Evolutionary conservation across 129 eudicot genomes (phyloP).

Genomic region (Tagetes patula): DNA sequence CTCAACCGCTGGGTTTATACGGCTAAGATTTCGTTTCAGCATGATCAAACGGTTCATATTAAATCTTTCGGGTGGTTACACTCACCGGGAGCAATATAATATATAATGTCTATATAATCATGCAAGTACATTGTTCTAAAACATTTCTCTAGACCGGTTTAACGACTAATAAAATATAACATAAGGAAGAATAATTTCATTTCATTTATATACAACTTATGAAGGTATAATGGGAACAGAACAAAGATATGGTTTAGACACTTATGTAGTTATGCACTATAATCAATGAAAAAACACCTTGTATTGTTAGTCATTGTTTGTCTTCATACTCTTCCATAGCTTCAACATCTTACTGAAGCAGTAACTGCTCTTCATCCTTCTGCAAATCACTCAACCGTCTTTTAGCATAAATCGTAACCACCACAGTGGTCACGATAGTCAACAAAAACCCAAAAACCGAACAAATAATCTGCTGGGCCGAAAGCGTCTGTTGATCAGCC

Average conservation of each 20-base stretch:
- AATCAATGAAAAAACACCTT: conserved; percentile 22
- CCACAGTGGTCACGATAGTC: conserved; percentile 54
- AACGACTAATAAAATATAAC: background rate
- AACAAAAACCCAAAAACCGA: conserved; percentile 59
- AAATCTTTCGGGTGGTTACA: too few relatives aligned
- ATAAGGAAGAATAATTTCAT: conserved; percentile 15
- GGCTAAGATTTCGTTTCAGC: too few relatives aligned
- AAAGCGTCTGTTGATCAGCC: conserved; percentile 49
- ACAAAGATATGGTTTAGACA: conserved; percentile 25
- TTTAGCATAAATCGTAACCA: conserved; percentile 64
- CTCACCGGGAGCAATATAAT: too few relatives aligned
- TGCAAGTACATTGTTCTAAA: too few relatives aligned
- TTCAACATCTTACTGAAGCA: conserved; percentile 44
- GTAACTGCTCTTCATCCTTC: conserved; percentile 61
- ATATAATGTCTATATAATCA: background rate
- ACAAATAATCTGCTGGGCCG: conserved; percentile 56
- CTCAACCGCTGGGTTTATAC: too few relatives aligned
- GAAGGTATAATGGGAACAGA: conserved; percentile 18
- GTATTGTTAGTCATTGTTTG: conserved; percentile 26
- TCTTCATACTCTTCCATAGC: background rate
- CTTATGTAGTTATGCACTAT: conserved; percentile 9
- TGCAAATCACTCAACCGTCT: conserved; percentile 68
- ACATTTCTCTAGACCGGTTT: background rate
- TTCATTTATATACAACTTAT: conserved; percentile 32
- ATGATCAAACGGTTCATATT: too few relatives aligned